These are phyloP conservation scores for Juncus inflexus DNA, from an alignment of 176 grass and related monocot genomes.

Conservation along the genomic window DNA sequence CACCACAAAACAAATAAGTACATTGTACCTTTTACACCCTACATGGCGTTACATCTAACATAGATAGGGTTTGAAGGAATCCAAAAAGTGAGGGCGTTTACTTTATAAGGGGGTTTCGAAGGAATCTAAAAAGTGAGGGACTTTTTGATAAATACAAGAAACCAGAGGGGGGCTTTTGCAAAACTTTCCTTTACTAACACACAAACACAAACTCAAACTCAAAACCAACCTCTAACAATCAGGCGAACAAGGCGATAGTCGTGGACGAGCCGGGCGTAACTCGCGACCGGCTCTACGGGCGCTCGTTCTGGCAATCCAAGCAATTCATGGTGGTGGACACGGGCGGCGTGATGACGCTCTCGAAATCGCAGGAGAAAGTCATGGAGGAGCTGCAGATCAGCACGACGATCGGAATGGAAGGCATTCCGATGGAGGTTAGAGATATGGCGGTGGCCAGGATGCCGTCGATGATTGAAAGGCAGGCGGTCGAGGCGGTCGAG, in stretches of 20 bases:
- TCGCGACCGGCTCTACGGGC: slow-evolving; percentile 75
- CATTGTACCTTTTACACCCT: no score
- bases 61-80: no score
- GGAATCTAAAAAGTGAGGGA: background rate
- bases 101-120: no score
- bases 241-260: slow-evolving; percentile 87
- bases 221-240: background rate
- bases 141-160: background rate
- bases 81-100: no score
- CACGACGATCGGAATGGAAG: slow-evolving; percentile 90
- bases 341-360: slow-evolving; percentile 79
- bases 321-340: slow-evolving; percentile 96
- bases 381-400: slow-evolving; percentile 91
- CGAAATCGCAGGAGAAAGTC: slow-evolving; percentile 68
- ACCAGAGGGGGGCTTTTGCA: background rate
- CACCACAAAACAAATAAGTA: no score
- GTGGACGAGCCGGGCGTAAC: slow-evolving; percentile 96
- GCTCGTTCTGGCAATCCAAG: slow-evolving; percentile 65
- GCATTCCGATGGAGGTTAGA: slow-evolving; percentile 75
- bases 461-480: slow-evolving; percentile 95
- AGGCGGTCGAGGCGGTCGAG: slow-evolving; percentile 81
- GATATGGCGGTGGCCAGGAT: slow-evolving; percentile 88
- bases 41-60: no score
- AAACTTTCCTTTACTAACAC: background rate
- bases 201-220: background rate